Percentiles rank a stretch among this genome's conserved stretches.
These are phyloP conservation scores for Stenogyne calaminthoides DNA, from an alignment of 305 asterid genomes.

Conservation along the genomic window DNA sequence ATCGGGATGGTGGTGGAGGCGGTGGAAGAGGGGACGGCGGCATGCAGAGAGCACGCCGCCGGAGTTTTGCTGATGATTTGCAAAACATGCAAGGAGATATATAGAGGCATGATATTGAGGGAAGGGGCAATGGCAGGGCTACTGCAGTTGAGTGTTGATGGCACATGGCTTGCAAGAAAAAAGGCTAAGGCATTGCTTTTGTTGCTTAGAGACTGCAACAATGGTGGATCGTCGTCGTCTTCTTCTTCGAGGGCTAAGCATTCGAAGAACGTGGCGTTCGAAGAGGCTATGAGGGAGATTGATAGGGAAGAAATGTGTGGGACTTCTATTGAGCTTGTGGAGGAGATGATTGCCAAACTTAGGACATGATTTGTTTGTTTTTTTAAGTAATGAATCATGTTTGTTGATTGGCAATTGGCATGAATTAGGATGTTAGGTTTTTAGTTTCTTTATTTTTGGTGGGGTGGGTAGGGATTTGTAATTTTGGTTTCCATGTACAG, in stretches of 20 bases:
- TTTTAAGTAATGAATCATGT: constrained; percentile 22
- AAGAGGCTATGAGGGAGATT: constrained; percentile 70
- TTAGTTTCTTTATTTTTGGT: not conserved
- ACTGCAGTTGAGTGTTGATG: constrained; percentile 73
- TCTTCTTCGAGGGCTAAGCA: constrained; percentile 21
- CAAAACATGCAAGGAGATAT: constrained; percentile 56
- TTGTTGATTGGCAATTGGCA: constrained; percentile 9
- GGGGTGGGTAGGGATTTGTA: not conserved
- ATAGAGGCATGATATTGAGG: constrained; percentile 61
- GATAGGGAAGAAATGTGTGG: constrained; percentile 66
- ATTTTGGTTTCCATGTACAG: constrained; percentile 25
- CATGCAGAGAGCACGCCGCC: constrained; percentile 64
- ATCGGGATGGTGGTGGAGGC: constrained; percentile 65
- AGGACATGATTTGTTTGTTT: constrained; percentile 45
- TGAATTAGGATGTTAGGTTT: not conserved
- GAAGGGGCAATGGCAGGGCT: constrained; percentile 84
- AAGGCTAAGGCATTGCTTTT: constrained; percentile 64
- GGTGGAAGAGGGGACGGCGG: constrained; percentile 73
- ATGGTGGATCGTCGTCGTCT: constrained; percentile 29
- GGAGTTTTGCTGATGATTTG: constrained; percentile 59
- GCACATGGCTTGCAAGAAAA: constrained; percentile 58
- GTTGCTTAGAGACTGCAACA: constrained; percentile 62
- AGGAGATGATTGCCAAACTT: constrained; percentile 86
- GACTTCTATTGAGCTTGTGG: constrained; percentile 51
- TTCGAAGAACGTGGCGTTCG: constrained; percentile 49